Base-by-base conservation (phyloP, 352 stramenopile species). In the Globisporangium cylindrosporum region DNA sequence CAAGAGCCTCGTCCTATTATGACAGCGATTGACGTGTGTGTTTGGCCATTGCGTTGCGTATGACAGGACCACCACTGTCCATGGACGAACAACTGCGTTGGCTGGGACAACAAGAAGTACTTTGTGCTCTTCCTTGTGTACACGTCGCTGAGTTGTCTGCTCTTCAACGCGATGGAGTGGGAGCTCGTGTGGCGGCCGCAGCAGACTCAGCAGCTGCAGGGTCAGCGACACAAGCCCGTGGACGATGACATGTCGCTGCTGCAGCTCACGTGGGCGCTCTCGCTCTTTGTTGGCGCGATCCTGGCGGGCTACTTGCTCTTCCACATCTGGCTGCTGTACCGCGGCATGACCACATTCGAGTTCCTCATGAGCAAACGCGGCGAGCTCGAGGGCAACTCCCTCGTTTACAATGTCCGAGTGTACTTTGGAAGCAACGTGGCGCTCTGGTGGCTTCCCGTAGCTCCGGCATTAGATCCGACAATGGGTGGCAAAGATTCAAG, bases 61-160 rank as follows among this genome's bases (percentile, higher is more conserved):
- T 22, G 32, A 29, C 46, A 83, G 76, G 84, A 96, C 65, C 87
- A 96, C 63, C 88, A 94, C 65, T 94, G 87, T 57, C 86, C 88
- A 62, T 96, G 86, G 88, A 93, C 80, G 4, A 85, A 76, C 70
- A 96, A 94, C 67, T 96, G 88, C 73, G 83, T 96, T n/a, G 88
- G 80, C 7, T 90, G 75, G 75, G 81, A 73, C 72, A 96, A 93
- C 74, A 93, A 96, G 64, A 94, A 93, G 74, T 84, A 77, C 73
- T 94, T 94, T 61, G 41, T 94, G 67, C 82, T 94, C 51, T 94
- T 94, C 65, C 68, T 94, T 22, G 15, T 90, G 1, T 94, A 94
- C 76, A 91, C 88, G 62, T 77, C 85, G 4, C 36, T 86, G 25
- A 90, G 84, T 62, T 91, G 82, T 43, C 68, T 90, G 48, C 41